Evolutionary conservation across 2,329 filamentous ascomycete genomes (phyloP).

Genomic region (Aotearoamyces nothofagi): DNA sequence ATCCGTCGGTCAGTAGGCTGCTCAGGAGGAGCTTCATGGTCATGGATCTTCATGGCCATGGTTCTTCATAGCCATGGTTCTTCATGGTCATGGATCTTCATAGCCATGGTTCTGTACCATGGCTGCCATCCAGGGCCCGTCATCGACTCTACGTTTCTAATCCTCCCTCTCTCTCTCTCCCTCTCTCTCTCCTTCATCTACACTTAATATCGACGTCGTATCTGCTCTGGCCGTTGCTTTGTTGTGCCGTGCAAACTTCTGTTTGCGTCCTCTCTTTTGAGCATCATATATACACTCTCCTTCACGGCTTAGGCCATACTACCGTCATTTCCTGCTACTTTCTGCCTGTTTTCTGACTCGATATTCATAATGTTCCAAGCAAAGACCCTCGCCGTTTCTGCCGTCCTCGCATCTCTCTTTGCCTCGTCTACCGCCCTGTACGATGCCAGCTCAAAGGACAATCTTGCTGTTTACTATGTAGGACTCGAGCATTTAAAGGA

Average conservation of each 20-base stretch:
- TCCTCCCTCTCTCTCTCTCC: slow-evolving; percentile 2
- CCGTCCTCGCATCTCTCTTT: slow-evolving; percentile 13
- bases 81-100: too few species aligned
- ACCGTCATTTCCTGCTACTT: slow-evolving; percentile 2
- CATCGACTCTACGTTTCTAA: too few species aligned
- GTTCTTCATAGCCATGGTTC: too few species aligned
- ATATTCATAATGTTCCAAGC: slow-evolving; percentile 17
- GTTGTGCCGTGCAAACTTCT: slow-evolving; percentile 4
- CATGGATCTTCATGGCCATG: too few species aligned
- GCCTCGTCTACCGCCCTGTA: slow-evolving; percentile 14
- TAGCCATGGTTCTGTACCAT: too few species aligned
- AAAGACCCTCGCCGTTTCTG: slow-evolving; percentile 13
- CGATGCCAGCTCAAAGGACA: slow-evolving; percentile 20
- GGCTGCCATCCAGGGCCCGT: too few species aligned
- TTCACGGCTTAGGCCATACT: slow-evolving; percentile 4
- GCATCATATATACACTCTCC: slow-evolving; percentile 1
- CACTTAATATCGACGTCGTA: background rate
- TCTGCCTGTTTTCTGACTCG: slow-evolving; percentile 1
- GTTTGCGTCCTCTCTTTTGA: slow-evolving; percentile 7
- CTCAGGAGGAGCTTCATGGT: too few species aligned
- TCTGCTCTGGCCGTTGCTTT: background rate
- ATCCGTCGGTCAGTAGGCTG: too few species aligned
- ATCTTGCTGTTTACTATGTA: slow-evolving; percentile 29
- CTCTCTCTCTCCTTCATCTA: slow-evolving; percentile 1
- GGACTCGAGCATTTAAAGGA: slow-evolving; percentile 2